Evolutionary conservation across 176 grass and related monocot species (phyloP).

Genomic region (Lolium multiflorum): DNA sequence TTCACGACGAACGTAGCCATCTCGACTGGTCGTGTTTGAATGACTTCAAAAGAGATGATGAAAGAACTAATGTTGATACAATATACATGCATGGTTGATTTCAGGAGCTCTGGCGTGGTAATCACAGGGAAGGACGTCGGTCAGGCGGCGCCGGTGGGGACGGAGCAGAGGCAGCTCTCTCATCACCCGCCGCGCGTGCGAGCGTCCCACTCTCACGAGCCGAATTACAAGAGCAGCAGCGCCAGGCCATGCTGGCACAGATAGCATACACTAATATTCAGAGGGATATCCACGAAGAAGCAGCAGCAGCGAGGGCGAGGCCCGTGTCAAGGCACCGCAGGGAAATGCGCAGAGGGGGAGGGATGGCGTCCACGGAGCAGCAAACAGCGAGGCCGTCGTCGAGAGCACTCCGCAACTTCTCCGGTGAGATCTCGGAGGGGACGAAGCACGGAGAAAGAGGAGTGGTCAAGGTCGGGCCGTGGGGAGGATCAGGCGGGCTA

Average conservation of each 20-base stretch:
- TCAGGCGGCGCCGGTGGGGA: not conserved
- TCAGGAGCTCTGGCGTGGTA: constrained; percentile 33
- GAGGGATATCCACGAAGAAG: not conserved
- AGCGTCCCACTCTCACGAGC: not conserved
- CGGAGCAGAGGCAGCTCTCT: not conserved
- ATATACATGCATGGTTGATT: not conserved
- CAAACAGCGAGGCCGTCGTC: not conserved
- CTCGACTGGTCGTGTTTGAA: not conserved
- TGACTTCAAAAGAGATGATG: no score
- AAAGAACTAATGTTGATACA: not conserved
- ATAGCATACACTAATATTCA: not conserved
- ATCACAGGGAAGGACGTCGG: not conserved
- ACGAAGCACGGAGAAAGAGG: not conserved
- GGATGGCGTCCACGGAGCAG: no score
- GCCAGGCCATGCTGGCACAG: not conserved
- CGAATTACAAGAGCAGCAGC: not conserved
- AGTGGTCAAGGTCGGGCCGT: constrained; percentile 30
- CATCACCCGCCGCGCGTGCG: not conserved
- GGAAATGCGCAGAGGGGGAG: not conserved
- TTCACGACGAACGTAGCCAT: not conserved
- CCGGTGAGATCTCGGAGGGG: not conserved
- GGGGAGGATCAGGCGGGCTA: constrained; percentile 37
- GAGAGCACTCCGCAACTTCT: constrained; percentile 2
- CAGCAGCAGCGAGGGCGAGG: not conserved
- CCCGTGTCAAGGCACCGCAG: no score